phyloP scores from a whole-genome alignment of 2,329 filamentous ascomycete genomes.

The Calycina herbarum region DNA sequence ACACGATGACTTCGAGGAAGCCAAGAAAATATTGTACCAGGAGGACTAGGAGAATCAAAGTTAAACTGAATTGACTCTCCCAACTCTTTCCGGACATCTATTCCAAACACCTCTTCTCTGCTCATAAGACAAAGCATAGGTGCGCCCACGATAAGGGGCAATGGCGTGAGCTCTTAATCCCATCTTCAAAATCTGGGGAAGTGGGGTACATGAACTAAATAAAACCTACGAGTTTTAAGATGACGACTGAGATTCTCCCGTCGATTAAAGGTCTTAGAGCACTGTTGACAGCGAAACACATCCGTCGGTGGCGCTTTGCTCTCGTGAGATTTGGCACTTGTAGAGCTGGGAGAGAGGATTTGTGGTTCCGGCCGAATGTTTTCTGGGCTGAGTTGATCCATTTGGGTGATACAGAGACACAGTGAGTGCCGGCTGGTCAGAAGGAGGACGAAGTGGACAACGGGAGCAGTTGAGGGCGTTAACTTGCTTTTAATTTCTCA shows the following conservation, averaged over 20 bases:
- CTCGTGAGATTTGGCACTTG: conserved; percentile 3
- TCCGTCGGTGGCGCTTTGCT: not conserved
- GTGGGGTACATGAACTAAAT: not conserved
- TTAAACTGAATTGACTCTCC: not conserved
- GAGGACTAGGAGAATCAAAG: not conserved
- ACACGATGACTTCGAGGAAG: not conserved
- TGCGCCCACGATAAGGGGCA: not conserved
- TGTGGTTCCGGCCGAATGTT: not conserved
- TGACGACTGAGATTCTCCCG: conserved; percentile 32
- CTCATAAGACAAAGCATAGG: not conserved
- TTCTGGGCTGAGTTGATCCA: not conserved
- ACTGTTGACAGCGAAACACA: conserved; percentile 24
- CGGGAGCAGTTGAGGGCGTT: not conserved
- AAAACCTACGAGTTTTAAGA: conserved; percentile 27
- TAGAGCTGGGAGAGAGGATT: not conserved
- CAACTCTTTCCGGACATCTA: not conserved
- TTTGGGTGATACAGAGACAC: not conserved
- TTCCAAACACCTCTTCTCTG: not conserved
- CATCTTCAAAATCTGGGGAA: not conserved
- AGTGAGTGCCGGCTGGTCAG: not conserved
- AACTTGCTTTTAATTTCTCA: not conserved
- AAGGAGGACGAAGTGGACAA: not conserved
- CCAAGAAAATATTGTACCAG: not conserved
- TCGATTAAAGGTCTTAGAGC: conserved; percentile 28
- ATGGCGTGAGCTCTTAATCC: not conserved